phyloP scores from a whole-genome alignment of 1,284 basidiomycete genomes.

The Ganoderma resinaceum region DNA sequence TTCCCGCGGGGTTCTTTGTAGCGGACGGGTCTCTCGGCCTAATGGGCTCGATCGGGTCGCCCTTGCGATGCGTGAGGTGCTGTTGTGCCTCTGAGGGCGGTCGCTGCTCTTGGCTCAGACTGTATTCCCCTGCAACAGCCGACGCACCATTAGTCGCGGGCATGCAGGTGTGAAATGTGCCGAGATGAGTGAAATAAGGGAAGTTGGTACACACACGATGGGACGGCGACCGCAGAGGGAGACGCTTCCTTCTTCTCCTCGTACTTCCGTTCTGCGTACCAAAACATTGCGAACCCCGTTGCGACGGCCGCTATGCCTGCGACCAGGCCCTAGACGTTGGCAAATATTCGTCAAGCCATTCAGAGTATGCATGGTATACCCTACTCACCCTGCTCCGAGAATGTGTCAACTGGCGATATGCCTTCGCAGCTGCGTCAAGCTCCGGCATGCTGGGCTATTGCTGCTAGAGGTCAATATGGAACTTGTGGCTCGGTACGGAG shows the following conservation, averaged over 20 bases:
- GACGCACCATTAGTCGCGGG: neutral
- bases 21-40: neutral
- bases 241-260: slow-evolving; percentile 21
- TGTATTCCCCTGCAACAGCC: slow-evolving; percentile 1
- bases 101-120: slow-evolving; percentile 16
- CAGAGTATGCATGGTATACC: neutral
- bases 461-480: neutral
- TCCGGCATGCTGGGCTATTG: neutral
- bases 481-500: neutral
- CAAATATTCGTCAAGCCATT: neutral
- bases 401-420: neutral
- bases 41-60: neutral
- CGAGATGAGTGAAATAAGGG: neutral
- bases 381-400: neutral
- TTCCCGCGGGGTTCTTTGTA: neutral
- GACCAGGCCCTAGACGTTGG: neutral
- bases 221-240: slow-evolving; percentile 11
- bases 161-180: neutral
- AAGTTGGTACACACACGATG: slow-evolving; percentile 18
- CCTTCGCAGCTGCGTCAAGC: neutral
- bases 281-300: slow-evolving; percentile 15
- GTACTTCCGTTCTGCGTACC: slow-evolving; percentile 23
- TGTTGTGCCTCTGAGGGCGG: slow-evolving; percentile 13
- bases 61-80: slow-evolving; percentile 11
- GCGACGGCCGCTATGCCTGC: neutral